These are phyloP conservation scores for Cymbopogon flexuosus DNA, from an alignment of 202 grass and related monocot species.

Conservation along the genomic window DNA sequence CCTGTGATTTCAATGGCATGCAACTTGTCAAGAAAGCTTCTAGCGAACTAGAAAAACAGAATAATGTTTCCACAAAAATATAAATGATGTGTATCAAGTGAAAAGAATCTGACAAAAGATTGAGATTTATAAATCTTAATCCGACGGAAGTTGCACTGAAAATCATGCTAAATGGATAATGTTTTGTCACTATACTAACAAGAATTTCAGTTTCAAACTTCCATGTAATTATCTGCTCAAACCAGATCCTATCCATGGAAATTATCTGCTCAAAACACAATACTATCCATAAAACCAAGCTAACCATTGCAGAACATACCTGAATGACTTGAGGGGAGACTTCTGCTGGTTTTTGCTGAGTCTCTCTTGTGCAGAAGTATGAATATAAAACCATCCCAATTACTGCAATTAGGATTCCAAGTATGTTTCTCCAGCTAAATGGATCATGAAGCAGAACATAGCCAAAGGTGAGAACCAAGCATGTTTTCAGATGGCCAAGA, in stretches of 20 bases:
- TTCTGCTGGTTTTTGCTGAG: conserved; percentile 68
- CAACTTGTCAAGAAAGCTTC: conserved; percentile 10
- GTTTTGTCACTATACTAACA: background rate
- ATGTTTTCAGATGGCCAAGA: conserved; percentile 93
- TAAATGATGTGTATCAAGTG: background rate
- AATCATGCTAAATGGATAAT: background rate
- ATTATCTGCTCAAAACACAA: conserved; percentile 12
- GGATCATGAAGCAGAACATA: conserved; percentile 94
- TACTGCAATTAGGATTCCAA: conserved; percentile 88
- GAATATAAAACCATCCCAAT: conserved; percentile 90
- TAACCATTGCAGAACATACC: conserved; percentile 42
- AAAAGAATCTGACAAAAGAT: background rate
- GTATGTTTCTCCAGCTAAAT: conserved; percentile 98
- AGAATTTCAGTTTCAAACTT: background rate
- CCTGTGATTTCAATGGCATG: conserved; percentile 31
- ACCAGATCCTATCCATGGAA: background rate
- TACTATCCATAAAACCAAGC: background rate
- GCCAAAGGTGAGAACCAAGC: conserved; percentile 85
- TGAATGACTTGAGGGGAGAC: conserved; percentile 59
- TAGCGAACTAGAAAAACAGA: background rate
- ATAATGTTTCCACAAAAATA: background rate
- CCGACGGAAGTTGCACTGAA: background rate
- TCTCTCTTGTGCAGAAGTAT: conserved; percentile 74
- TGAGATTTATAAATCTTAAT: background rate
- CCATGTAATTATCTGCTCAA: background rate